These are phyloP conservation scores for Pulveroboletus ravenelii DNA, from an alignment of 768 basidiomycete species.

Conservation along the genomic window DNA sequence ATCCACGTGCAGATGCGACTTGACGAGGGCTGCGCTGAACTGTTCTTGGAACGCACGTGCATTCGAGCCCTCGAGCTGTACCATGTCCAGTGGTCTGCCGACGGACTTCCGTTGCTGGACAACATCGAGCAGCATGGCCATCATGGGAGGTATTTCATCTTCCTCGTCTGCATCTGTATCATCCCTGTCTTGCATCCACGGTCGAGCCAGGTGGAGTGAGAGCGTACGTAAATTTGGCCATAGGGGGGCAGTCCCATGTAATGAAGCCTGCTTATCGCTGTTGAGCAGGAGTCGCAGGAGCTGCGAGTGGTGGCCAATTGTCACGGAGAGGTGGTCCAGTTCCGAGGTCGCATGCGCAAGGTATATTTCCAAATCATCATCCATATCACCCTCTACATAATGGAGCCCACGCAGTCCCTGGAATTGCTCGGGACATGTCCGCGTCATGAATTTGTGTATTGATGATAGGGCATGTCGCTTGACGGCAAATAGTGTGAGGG, in stretches of 20 bases:
- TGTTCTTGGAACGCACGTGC: constrained; percentile 25
- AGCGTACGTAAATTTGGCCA: constrained; percentile 31
- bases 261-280: constrained; percentile 32
- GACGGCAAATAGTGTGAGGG: constrained; percentile 24
- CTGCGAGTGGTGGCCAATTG: constrained; percentile 30
- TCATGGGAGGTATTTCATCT: constrained; percentile 28
- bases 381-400: constrained; percentile 34
- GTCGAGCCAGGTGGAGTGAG: constrained; percentile 23
- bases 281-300: constrained; percentile 31
- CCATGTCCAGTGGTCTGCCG: constrained; percentile 21
- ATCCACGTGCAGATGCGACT: constrained; percentile 25
- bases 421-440: constrained; percentile 32
- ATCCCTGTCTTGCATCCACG: constrained; percentile 30
- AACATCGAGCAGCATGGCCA: constrained; percentile 30
- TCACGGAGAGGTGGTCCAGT: constrained; percentile 32
- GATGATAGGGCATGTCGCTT: constrained; percentile 28
- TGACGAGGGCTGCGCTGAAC: constrained; percentile 20
- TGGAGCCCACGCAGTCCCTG: constrained; percentile 29
- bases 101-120: constrained; percentile 30
- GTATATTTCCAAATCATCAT: constrained; percentile 33
- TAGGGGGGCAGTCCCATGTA: constrained; percentile 28
- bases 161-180: constrained; percentile 30
- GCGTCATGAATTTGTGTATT: constrained; percentile 34
- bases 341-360: constrained; percentile 31
- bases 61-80: constrained; percentile 26